These are phyloP conservation scores for Cinchona pubescens DNA, from an alignment of 257 asterid species.

Conservation along the genomic window DNA sequence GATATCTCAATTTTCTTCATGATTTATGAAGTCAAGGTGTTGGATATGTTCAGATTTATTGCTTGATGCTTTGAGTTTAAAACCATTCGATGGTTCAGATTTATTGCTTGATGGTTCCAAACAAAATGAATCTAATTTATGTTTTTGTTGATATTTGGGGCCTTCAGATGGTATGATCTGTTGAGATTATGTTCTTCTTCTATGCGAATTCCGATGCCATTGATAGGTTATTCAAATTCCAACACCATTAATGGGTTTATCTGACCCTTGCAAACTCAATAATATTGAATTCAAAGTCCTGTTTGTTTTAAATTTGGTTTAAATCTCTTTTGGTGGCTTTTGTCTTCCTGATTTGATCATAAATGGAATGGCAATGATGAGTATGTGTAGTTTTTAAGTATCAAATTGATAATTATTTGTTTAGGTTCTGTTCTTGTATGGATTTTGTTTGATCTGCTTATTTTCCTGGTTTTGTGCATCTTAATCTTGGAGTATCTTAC, in stretches of 20 bases:
- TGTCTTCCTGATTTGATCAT: slow-evolving; percentile 5
- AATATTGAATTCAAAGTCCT: not conserved
- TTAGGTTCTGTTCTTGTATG: not conserved
- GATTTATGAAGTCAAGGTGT: not conserved
- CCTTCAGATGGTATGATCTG: not conserved
- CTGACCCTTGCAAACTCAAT: not conserved
- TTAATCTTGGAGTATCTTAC: not conserved
- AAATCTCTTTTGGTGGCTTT: slow-evolving; percentile 13
- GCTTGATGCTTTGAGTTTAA: not conserved
- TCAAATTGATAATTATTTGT: not conserved
- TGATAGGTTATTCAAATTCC: not conserved
- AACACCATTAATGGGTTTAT: not conserved
- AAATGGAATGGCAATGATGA: slow-evolving; percentile 18
- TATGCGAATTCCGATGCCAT: too few species aligned
- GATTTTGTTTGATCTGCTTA: not conserved
- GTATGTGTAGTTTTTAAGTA: not conserved
- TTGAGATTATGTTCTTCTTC: too few species aligned
- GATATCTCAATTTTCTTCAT: slow-evolving; percentile 1
- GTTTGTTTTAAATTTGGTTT: slow-evolving; percentile 15
- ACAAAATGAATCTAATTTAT: not conserved
- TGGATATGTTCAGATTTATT: not conserved
- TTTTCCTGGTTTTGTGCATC: slow-evolving; percentile 6
- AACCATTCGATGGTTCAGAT: too few species aligned
- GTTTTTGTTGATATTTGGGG: slow-evolving; percentile 23
- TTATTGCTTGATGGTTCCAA: too few species aligned